Percentiles rank a stretch among this genome's conserved stretches.
phyloP scores from a whole-genome alignment of 148 eudicot species.

The Selenicereus undatus region DNA sequence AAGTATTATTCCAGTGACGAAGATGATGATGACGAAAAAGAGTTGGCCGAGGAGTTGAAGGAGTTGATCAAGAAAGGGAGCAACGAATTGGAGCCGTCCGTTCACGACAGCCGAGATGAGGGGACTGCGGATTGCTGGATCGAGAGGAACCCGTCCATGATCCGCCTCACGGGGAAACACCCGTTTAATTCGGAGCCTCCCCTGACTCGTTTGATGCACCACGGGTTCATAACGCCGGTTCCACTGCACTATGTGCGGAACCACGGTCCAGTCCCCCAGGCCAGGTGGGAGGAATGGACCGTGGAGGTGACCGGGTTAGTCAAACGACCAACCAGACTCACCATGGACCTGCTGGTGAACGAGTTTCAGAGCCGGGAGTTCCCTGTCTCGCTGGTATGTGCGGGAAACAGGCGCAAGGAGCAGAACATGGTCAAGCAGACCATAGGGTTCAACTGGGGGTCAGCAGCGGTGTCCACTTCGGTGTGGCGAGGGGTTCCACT shows the following conservation, averaged over 20 bases:
- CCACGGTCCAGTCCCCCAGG: constrained; percentile 81
- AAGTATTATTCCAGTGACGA: constrained; percentile 34
- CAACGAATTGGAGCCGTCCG: constrained; percentile 56
- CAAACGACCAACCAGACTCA: constrained; percentile 46
- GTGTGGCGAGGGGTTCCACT: constrained; percentile 87
- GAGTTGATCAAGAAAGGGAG: constrained; percentile 43
- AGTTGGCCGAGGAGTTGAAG: not conserved
- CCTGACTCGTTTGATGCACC: constrained; percentile 74
- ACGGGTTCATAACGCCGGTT: constrained; percentile 91
- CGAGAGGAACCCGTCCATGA: constrained; percentile 60
- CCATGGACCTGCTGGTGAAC: constrained; percentile 57
- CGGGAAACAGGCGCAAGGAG: constrained; percentile 89
- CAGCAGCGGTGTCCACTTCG: constrained; percentile 72
- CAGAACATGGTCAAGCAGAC: constrained; percentile 82
- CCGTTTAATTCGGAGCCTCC: constrained; percentile 95
- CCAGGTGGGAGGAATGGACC: constrained; percentile 69
- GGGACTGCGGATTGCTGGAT: constrained; percentile 86
- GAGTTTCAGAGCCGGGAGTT: constrained; percentile 64
- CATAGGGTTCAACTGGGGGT: constrained; percentile 94
- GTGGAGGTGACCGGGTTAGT: constrained; percentile 78
- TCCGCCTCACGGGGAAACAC: constrained; percentile 92
- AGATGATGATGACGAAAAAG: constrained; percentile 36
- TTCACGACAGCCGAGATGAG: constrained; percentile 54
- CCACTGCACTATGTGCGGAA: constrained; percentile 93
- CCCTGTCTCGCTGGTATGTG: constrained; percentile 79